These are phyloP conservation scores for Neocucurbitaria cava DNA, from an alignment of 2,329 filamentous ascomycete species.

Conservation along the genomic window DNA sequence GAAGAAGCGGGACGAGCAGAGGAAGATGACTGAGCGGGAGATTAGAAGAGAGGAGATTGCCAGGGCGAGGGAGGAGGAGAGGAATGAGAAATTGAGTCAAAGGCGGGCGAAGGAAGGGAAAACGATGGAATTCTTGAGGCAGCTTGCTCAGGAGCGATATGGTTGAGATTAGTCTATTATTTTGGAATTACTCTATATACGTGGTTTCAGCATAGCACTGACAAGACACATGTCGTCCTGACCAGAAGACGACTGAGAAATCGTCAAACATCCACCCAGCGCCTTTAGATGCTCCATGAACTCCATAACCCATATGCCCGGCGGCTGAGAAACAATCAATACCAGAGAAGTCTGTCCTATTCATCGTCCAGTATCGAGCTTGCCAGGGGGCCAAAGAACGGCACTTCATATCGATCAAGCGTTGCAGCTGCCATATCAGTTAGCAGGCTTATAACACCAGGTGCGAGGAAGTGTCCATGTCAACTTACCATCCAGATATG, in stretches of 20 bases:
- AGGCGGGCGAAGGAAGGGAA: constrained; percentile 80
- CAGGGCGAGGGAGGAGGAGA: constrained; percentile 76
- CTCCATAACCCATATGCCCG: constrained; percentile 11
- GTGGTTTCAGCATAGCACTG: background rate
- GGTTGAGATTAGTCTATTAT: constrained; percentile 25
- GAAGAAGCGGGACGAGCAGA: constrained; percentile 68
- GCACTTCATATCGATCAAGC: constrained; percentile 77
- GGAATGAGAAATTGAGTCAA: constrained; percentile 75
- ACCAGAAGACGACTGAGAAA: background rate
- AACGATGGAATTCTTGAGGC: constrained; percentile 81
- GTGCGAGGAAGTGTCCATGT: background rate
- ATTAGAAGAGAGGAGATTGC: constrained; percentile 80
- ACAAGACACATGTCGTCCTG: background rate
- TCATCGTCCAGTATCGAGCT: constrained; percentile 93
- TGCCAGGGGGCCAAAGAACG: constrained; percentile 83
- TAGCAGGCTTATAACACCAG: constrained; percentile 14
- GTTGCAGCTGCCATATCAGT: constrained; percentile 61
- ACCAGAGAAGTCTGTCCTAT: constrained; percentile 36
- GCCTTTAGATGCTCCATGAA: constrained; percentile 15
- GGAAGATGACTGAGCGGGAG: constrained; percentile 83
- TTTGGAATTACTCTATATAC: background rate
- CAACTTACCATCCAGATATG: constrained; percentile 79
- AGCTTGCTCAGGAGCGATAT: constrained; percentile 77
- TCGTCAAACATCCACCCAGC: background rate
- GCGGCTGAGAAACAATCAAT: background rate